phyloP scores from a whole-genome alignment of 805 yeast species.

The Candida boidinii region DNA sequence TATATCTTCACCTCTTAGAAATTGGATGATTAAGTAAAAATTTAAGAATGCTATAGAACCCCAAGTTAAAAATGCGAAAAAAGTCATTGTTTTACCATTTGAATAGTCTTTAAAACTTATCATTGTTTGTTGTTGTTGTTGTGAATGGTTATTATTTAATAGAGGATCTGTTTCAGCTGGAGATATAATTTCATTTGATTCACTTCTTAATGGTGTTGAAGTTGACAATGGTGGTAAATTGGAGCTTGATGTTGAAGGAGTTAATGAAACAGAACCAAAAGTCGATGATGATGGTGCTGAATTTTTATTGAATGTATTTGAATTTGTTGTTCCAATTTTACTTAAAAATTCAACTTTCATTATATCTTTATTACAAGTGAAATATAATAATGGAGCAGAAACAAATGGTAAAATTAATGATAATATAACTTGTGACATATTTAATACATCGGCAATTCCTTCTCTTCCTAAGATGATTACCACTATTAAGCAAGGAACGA shows the following conservation, averaged over 20 bases:
- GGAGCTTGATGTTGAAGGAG: constrained; percentile 6
- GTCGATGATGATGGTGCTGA: too few relatives aligned
- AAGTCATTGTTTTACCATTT: constrained; percentile 51
- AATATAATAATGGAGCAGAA: constrained; percentile 77
- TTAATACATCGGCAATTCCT: constrained; percentile 67
- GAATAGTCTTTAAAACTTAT: constrained; percentile 40
- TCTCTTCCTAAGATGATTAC: constrained; percentile 62
- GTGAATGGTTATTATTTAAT: too few relatives aligned
- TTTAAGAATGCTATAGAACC: constrained; percentile 63
- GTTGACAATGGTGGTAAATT: too few relatives aligned
- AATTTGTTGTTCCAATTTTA: too few relatives aligned
- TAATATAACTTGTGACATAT: constrained; percentile 78
- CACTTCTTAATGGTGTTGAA: too few relatives aligned
- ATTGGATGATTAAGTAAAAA: constrained; percentile 36
- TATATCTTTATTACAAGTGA: constrained; percentile 60
- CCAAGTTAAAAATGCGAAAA: constrained; percentile 55
- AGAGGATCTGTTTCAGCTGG: too few relatives aligned
- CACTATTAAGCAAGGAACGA: constrained; percentile 72
- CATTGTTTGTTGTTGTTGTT: constrained; percentile 6
- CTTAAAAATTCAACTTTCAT: constrained; percentile 56
- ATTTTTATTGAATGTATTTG: too few relatives aligned
- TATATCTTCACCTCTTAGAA: constrained; percentile 25
- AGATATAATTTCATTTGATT: too few relatives aligned
- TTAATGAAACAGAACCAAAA: background rate
- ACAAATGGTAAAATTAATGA: constrained; percentile 78